Evolutionary conservation across 805 yeast genomes (phyloP).

Genomic region (Jamesozyma piceae): DNA sequence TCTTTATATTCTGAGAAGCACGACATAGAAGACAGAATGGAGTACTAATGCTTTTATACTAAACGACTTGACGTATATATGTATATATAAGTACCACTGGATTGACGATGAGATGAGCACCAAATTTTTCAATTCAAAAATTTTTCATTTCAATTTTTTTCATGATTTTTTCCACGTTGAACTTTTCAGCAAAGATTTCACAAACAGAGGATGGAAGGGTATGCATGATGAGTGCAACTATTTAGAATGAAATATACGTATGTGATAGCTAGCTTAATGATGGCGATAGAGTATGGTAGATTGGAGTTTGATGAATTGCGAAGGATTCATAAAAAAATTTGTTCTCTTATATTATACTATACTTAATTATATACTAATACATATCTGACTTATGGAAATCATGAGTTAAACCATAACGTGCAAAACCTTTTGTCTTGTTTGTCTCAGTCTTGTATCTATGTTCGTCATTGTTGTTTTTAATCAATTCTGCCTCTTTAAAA

Average conservation of each 20-base stretch:
- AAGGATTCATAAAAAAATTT: no score
- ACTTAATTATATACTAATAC: conserved; percentile 29
- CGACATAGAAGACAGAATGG: conserved; percentile 3
- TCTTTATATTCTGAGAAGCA: conserved; percentile 51
- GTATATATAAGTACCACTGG: background rate
- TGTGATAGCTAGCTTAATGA: no score
- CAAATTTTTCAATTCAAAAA: background rate
- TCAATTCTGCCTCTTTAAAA: conserved; percentile 50
- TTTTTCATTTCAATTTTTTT: no score
- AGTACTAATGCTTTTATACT: background rate
- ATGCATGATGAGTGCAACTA: no score
- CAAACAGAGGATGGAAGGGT: no score
- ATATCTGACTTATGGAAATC: conserved; percentile 49
- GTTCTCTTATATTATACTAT: background rate
- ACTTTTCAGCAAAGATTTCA: no score
- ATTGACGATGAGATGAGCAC: conserved; percentile 1
- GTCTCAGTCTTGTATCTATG: conserved; percentile 35
- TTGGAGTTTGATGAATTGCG: no score
- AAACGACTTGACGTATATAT: no score
- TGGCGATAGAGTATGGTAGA: no score
- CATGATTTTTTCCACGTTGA: no score
- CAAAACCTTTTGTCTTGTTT: conserved; percentile 39
- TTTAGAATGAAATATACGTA: no score
- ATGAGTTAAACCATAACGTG: conserved; percentile 46
- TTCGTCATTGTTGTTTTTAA: conserved; percentile 27